Percentiles rank a stretch among this genome's conserved stretches.
Conservation (phyloP, 208 protist species). For the Acanthamoeba triangularis region DNA sequence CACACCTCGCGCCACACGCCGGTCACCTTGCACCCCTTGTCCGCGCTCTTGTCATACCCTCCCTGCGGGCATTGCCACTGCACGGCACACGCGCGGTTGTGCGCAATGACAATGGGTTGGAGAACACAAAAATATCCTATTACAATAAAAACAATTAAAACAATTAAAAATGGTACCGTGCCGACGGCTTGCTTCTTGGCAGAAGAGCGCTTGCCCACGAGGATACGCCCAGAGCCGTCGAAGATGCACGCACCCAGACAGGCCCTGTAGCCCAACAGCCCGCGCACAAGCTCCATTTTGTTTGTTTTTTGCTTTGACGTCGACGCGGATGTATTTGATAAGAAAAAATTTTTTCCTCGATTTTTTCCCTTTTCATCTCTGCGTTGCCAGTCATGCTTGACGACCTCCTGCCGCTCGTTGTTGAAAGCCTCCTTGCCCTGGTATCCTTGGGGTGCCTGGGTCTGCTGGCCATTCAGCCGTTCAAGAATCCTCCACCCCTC, state of each 20-base stretch:
- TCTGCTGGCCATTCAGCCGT: neutral
- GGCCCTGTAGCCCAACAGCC: neutral
- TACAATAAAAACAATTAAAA: too few relatives aligned
- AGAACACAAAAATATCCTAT: too few relatives aligned
- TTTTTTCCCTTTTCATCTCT: too few relatives aligned
- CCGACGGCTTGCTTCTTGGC: neutral
- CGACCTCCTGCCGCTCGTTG: neutral
- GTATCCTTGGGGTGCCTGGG: neutral
- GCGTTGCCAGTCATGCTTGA: too few relatives aligned
- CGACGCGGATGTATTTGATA: too few relatives aligned
- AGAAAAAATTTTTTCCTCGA: neutral
- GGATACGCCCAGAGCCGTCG: neutral
- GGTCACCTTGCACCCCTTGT: neutral
- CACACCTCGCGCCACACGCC: slow-evolving; percentile 19
- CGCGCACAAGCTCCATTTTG: neutral
- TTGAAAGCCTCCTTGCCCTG: neutral
- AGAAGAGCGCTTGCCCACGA: slow-evolving; percentile 7
- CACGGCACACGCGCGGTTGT: neutral
- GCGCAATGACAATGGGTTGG: too few relatives aligned
- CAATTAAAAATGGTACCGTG: too few relatives aligned
- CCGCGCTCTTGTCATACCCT: slow-evolving; percentile 1
- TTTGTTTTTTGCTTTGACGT: too few relatives aligned
- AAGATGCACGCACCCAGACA: neutral
- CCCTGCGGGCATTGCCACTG: slow-evolving; percentile 19
- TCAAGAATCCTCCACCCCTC: neutral